Conservation (phyloP, 2,329 filamentous ascomycete species). For the Fusarium sp. region DNA sequence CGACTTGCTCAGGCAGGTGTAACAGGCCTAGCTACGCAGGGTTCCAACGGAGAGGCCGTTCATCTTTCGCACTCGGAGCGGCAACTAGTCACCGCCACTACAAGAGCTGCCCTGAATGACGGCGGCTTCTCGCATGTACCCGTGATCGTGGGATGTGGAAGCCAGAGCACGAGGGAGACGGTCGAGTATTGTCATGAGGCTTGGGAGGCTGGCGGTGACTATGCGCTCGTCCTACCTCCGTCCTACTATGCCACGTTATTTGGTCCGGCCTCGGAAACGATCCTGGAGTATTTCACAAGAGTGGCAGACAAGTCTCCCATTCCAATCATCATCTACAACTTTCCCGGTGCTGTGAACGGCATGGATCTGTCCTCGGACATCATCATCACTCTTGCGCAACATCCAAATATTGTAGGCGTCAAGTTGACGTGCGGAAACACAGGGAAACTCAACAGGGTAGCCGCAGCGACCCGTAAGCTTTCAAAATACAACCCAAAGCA, state of each 20-base stretch:
- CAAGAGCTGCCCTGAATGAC: conserved; percentile 76
- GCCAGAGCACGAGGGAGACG: conserved; percentile 80
- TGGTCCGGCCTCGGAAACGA: conserved; percentile 63
- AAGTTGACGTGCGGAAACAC: conserved; percentile 81
- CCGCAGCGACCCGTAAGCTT: conserved; percentile 67
- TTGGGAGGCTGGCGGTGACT: conserved; percentile 78
- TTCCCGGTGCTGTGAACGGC: conserved; percentile 74
- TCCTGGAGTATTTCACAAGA: conserved; percentile 76
- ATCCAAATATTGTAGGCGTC: conserved; percentile 77
- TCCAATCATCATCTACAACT: conserved; percentile 79
- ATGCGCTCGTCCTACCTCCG: conserved; percentile 81
- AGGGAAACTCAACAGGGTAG: conserved; percentile 76
- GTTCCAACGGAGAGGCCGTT: conserved; percentile 87
- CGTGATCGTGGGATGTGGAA: conserved; percentile 82
- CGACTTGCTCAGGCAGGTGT: conserved; percentile 82
- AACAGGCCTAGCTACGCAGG: conserved; percentile 81
- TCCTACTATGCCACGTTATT: conserved; percentile 81
- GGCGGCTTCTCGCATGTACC: conserved; percentile 77
- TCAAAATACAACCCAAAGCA: conserved; percentile 27
- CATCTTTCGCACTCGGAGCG: conserved; percentile 81
- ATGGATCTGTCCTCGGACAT: conserved; percentile 75
- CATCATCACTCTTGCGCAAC: conserved; percentile 71
- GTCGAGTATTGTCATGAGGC: conserved; percentile 79
- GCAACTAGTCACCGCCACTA: conserved; percentile 76
- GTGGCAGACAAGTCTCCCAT: conserved; percentile 75